These are phyloP conservation scores for Pseudogymnoascus sp. DNA, from an alignment of 2,329 filamentous ascomycete genomes.

Conservation along the genomic window DNA sequence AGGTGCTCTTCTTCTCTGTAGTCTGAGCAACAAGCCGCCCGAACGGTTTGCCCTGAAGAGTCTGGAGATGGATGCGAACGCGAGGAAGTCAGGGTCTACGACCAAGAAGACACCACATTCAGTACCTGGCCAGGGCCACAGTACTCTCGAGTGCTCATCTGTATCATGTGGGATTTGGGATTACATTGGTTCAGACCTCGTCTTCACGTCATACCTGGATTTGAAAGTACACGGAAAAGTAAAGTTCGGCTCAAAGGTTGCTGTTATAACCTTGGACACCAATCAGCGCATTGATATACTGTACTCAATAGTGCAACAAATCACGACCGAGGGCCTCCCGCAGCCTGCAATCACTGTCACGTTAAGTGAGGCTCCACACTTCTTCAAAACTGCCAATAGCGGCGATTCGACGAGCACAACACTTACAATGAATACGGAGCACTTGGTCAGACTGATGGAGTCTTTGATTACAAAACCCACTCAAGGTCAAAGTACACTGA, in stretches of 20 bases:
- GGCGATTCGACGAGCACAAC: not conserved
- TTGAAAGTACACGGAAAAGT: constrained; percentile 34
- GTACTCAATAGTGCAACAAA: constrained; percentile 25
- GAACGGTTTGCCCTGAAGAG: constrained; percentile 31
- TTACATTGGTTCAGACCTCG: constrained; percentile 29
- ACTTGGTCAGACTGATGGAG: not conserved
- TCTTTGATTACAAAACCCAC: not conserved
- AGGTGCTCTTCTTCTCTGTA: constrained; percentile 20
- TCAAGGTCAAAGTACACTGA: constrained; percentile 12
- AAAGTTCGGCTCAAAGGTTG: constrained; percentile 28
- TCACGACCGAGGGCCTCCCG: constrained; percentile 35
- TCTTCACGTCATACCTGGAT: constrained; percentile 34
- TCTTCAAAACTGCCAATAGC: constrained; percentile 26
- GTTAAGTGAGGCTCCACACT: constrained; percentile 17
- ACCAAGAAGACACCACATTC: constrained; percentile 13
- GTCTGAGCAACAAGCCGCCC: constrained; percentile 29
- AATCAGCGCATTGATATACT: constrained; percentile 39
- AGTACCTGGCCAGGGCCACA: constrained; percentile 11
- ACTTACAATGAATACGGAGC: not conserved
- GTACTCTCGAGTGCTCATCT: constrained; percentile 27
- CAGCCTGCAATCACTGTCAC: constrained; percentile 37
- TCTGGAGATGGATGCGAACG: constrained; percentile 27
- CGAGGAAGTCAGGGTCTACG: constrained; percentile 16
- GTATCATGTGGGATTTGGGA: constrained; percentile 37
- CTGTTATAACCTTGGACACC: constrained; percentile 33